Conservation (phyloP, 768 basidiomycete species). For the Sarcodon sp. region DNA sequence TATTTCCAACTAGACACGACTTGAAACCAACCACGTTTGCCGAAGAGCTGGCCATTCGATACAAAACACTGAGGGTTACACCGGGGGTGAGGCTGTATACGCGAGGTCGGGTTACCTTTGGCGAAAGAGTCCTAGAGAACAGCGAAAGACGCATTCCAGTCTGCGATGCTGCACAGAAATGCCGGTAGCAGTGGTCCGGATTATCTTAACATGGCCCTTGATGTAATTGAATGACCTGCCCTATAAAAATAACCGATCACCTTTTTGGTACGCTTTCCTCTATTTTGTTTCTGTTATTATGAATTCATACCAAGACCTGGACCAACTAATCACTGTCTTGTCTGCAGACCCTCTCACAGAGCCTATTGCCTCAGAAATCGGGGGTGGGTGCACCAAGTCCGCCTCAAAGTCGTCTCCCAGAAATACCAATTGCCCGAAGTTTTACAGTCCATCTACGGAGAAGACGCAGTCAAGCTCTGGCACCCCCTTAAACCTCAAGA, state of each 20-base stretch:
- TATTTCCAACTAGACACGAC: background rate
- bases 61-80: no score
- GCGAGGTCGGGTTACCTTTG: no score
- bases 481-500: slow-evolving; percentile 13
- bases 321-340: slow-evolving; percentile 16
- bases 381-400: slow-evolving; percentile 19
- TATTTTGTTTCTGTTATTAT: background rate
- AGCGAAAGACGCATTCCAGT: no score
- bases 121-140: no score
- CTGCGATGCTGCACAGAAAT: no score
- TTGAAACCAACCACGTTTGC: background rate
- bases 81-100: no score
- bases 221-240: background rate
- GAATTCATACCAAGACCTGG: slow-evolving; percentile 1
- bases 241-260: background rate
- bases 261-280: background rate
- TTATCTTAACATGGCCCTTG: no score
- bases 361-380: slow-evolving; percentile 32
- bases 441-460: slow-evolving; percentile 76
- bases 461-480: slow-evolving; percentile 52
- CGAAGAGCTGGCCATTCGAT: slow-evolving; percentile 6
- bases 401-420: slow-evolving; percentile 2
- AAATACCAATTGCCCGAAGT: slow-evolving; percentile 25
- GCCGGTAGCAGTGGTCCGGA: no score
- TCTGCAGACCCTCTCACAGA: slow-evolving; percentile 24